phyloP scores from a whole-genome alignment of 257 asterid genomes.

The Solanum rostratum region DNA sequence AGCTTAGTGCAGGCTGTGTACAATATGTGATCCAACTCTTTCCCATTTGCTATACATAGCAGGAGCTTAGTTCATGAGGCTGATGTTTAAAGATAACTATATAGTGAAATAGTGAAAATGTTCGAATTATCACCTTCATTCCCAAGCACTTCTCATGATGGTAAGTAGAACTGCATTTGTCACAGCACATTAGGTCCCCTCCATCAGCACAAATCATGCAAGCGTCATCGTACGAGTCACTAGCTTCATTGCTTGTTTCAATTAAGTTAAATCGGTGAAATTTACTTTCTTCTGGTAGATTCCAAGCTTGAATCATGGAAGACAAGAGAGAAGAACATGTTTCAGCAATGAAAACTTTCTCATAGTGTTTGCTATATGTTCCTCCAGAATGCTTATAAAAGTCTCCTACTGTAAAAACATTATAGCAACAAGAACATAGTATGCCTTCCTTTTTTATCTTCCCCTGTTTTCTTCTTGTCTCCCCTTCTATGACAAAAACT shows the following conservation, averaged over 20 bases:
- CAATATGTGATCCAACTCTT: not conserved
- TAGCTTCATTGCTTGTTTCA: not conserved
- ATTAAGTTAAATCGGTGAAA: constrained; percentile 10
- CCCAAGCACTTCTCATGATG: constrained; percentile 30
- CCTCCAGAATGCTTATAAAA: constrained; percentile 31
- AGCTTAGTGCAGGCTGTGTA: not conserved
- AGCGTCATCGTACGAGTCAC: constrained; percentile 34
- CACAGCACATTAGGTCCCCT: constrained; percentile 48
- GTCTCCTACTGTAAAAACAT: constrained; percentile 6
- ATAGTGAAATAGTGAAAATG: not conserved
- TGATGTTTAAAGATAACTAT: not conserved
- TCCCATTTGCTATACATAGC: not conserved
- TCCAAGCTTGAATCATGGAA: constrained; percentile 33
- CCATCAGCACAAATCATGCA: constrained; percentile 56
- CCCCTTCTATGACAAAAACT: constrained; percentile 3
- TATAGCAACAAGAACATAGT: constrained; percentile 31
- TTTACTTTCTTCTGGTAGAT: constrained; percentile 12
- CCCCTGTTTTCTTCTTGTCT: constrained; percentile 15
- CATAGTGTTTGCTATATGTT: constrained; percentile 13
- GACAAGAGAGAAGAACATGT: constrained; percentile 9
- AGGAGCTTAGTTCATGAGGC: not conserved
- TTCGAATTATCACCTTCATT: constrained; percentile 15
- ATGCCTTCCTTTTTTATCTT: constrained; percentile 31
- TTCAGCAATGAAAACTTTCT: constrained; percentile 2
- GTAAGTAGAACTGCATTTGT: constrained; percentile 42